Evolutionary conservation across 257 asterid genomes (phyloP).

Genomic region (Buddleja alternifolia): DNA sequence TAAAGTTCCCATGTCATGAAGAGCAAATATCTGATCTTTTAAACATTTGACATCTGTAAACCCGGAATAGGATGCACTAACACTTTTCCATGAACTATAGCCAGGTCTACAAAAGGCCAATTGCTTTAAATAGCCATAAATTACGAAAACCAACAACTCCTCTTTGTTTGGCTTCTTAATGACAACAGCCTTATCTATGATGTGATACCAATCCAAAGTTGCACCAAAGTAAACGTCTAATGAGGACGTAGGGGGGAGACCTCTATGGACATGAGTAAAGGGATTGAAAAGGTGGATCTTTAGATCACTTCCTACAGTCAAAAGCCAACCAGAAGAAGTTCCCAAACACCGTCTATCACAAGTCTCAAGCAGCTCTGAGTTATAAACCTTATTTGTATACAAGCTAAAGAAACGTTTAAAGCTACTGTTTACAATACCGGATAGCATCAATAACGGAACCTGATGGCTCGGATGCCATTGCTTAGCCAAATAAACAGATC

Average conservation of each 20-base stretch:
- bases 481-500: constrained; percentile 35
- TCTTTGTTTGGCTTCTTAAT: constrained; percentile 29
- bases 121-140: constrained; percentile 29
- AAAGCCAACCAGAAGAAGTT: constrained; percentile 36
- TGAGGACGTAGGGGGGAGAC: constrained; percentile 34
- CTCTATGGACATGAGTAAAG: constrained; percentile 23
- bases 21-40: constrained; percentile 31
- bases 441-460: constrained; percentile 38
- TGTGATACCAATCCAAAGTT: constrained; percentile 21
- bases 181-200: constrained; percentile 33
- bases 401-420: constrained; percentile 28
- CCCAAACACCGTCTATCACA: constrained; percentile 33
- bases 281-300: constrained; percentile 33
- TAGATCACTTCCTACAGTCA: constrained; percentile 28
- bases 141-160: constrained; percentile 34
- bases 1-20: constrained; percentile 26
- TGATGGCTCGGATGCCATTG: constrained; percentile 44
- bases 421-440: constrained; percentile 22
- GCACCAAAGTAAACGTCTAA: constrained; percentile 16
- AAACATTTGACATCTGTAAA: constrained; percentile 25
- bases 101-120: constrained; percentile 34
- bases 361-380: constrained; percentile 32
- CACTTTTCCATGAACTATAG: constrained; percentile 31
- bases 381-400: constrained; percentile 26
- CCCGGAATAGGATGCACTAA: neutral